Conservation (phyloP, 2,329 filamentous ascomycete genomes). For the Diaporthe humulicola region DNA sequence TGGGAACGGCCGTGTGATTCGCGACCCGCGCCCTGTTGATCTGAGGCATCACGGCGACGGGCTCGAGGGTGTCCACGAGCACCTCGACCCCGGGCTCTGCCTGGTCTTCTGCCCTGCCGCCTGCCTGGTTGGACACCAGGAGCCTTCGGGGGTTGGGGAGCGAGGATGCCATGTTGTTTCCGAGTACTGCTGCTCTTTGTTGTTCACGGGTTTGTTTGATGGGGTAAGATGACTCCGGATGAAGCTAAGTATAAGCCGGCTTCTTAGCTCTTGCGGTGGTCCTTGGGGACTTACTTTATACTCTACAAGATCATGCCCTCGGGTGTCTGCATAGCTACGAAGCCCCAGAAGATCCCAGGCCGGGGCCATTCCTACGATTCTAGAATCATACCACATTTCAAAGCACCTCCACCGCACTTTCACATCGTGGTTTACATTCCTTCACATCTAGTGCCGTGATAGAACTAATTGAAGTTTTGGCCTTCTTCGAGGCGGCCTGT, state of each 20-base stretch:
- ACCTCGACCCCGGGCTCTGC: slow-evolving; percentile 30
- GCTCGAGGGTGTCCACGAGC: slow-evolving; percentile 21
- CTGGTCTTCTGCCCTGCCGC: background rate
- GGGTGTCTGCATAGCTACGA: no score
- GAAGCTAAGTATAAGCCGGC: background rate
- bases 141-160: slow-evolving; percentile 20
- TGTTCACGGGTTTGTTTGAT: background rate
- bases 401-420: background rate
- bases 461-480: background rate
- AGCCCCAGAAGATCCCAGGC: no score
- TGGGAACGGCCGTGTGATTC: slow-evolving; percentile 25
- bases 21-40: slow-evolving; percentile 25
- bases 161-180: slow-evolving; percentile 17
- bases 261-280: background rate
- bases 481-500: background rate
- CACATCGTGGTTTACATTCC: background rate
- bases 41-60: background rate
- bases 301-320: background rate
- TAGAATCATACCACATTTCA: background rate
- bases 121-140: slow-evolving; percentile 16
- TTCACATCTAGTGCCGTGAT: background rate
- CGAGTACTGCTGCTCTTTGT: background rate
- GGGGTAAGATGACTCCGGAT: background rate
- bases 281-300: background rate
- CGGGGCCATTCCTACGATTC: background rate